Evolutionary conservation across 495 filamentous ascomycete genomes (phyloP).

Genomic region (Lasiosphaeria ovina): DNA sequence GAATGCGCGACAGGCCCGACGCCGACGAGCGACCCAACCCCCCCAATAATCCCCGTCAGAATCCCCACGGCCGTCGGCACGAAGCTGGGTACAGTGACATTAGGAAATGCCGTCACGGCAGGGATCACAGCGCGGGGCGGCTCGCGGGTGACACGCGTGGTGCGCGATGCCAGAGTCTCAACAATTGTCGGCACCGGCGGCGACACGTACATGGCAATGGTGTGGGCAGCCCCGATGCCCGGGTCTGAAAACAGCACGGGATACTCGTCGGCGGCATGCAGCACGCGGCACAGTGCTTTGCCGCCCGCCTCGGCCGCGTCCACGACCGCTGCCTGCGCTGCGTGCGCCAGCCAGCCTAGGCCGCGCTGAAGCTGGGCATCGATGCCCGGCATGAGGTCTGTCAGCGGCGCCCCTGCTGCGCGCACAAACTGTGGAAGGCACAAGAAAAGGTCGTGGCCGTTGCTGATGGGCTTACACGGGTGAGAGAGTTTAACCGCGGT

Average conservation of each 20-base stretch:
- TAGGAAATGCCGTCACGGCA: constrained; percentile 12
- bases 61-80: background rate
- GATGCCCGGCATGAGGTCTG: constrained; percentile 15
- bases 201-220: constrained; percentile 16
- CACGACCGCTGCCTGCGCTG: constrained; percentile 16
- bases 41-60: background rate
- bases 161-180: constrained; percentile 15
- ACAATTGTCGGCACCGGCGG: constrained; percentile 19
- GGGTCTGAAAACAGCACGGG: constrained; percentile 14
- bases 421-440: constrained; percentile 18
- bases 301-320: constrained; percentile 16
- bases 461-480: background rate
- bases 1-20: background rate
- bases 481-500: background rate
- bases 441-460: constrained; percentile 9
- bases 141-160: constrained; percentile 15
- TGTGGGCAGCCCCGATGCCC: constrained; percentile 13
- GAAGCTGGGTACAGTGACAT: constrained; percentile 12
- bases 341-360: constrained; percentile 12
- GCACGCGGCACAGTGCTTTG: constrained; percentile 12
- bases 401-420: constrained; percentile 8
- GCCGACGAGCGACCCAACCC: background rate
- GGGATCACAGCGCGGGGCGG: constrained; percentile 16
- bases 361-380: constrained; percentile 11
- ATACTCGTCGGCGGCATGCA: constrained; percentile 20